Conservation (phyloP, 768 basidiomycete genomes). For the Boletus vermiculosoides region DNA sequence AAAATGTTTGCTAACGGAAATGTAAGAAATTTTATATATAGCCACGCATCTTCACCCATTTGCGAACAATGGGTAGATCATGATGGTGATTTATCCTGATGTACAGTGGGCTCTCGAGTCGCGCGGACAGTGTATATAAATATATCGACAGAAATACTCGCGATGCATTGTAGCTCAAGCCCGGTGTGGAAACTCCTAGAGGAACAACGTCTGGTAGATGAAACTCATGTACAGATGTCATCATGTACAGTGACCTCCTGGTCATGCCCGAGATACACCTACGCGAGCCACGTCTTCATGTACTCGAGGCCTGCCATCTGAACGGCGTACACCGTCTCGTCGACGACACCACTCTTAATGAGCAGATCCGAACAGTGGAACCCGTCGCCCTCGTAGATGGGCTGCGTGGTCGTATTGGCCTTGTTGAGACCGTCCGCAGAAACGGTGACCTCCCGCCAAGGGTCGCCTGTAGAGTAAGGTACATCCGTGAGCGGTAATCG, state of each 20-base stretch:
- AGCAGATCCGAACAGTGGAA: conserved; percentile 69
- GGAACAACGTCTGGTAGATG: no score
- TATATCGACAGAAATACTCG: no score
- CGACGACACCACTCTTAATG: conserved; percentile 39
- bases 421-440: conserved; percentile 52
- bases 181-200: no score
- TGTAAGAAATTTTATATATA: no score
- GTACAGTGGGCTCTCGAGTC: no score
- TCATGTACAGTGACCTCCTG: neutral
- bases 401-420: conserved; percentile 50
- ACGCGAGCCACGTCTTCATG: conserved; percentile 57
- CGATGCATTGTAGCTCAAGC: no score
- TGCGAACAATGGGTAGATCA: no score
- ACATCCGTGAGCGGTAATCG: neutral
- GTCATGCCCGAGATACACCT: neutral
- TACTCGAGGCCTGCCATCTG: conserved; percentile 51
- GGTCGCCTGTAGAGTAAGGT: conserved; percentile 50
- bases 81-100: no score
- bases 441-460: conserved; percentile 69
- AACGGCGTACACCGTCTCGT: conserved; percentile 52
- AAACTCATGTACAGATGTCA: neutral
- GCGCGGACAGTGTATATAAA: no score
- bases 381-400: conserved; percentile 57
- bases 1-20: no score
- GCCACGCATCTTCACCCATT: no score